Evolutionary conservation across 2,329 filamentous ascomycete species (phyloP).

Genomic region (Penicillium sp.): DNA sequence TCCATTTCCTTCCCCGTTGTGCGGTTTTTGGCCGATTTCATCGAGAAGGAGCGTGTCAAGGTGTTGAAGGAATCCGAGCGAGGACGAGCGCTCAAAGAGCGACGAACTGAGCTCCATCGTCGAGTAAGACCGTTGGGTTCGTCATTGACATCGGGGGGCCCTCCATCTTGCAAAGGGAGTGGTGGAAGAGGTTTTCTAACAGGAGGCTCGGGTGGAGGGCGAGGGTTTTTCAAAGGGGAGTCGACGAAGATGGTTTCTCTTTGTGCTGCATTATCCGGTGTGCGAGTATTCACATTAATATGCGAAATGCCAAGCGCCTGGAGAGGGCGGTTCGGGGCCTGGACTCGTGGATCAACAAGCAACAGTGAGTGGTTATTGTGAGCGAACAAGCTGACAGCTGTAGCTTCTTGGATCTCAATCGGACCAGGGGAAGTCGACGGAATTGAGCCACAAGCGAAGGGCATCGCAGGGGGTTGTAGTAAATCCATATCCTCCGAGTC

Average conservation of each 20-base stretch:
- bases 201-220: conserved; percentile 59
- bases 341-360: conserved; percentile 59
- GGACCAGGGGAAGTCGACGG: conserved; percentile 52
- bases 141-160: conserved; percentile 10
- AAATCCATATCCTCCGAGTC: conserved; percentile 42
- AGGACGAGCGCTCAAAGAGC: conserved; percentile 38
- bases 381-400: conserved; percentile 61
- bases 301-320: conserved; percentile 22
- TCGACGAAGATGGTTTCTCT: conserved; percentile 42
- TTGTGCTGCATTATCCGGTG: conserved; percentile 27
- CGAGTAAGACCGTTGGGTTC: conserved; percentile 25
- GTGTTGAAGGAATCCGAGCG: conserved; percentile 44
- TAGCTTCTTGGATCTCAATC: conserved; percentile 63
- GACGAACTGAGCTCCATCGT: conserved; percentile 42
- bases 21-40: conserved; percentile 44
- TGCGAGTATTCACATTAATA: conserved; percentile 22
- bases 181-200: conserved; percentile 58
- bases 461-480: conserved; percentile 50
- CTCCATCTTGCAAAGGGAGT: conserved; percentile 47
- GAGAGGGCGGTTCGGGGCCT: conserved; percentile 33
- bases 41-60: conserved; percentile 41
- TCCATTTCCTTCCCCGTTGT: conserved; percentile 49
- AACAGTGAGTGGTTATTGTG: conserved; percentile 66
- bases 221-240: conserved; percentile 61
- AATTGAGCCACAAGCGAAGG: conserved; percentile 51